Base-by-base conservation (phyloP, 1,284 basidiomycete species). In the Heterobasidion occidentale region DNA sequence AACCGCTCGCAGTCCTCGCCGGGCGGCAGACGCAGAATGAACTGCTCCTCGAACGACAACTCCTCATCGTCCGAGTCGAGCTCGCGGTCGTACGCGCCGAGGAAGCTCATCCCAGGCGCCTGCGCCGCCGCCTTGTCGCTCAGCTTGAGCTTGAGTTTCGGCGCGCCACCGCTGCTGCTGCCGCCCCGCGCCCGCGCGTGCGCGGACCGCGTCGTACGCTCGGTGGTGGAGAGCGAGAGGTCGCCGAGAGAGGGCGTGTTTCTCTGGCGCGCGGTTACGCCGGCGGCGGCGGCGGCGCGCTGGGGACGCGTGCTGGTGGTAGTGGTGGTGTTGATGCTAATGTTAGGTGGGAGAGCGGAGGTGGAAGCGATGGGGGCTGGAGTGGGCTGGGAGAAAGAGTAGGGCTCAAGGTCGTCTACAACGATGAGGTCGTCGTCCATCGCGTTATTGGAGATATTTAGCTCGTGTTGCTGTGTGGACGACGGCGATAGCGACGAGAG, bases 41-140 rank as follows among this genome's bases (percentile, higher is more conserved):
- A 97, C 67, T 99, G 96, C 72, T 99, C 97, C 72, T 99, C 97
- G 66, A 99, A 98, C 4, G 87, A 86, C 58, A 99, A 72, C 53
- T 98, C 95, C 60, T 97, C 93, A 59, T 96, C 92, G 62, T 90
- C 89, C 59, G 92, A 94, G 70, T 99, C 96, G 55, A 99, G 76
- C 68, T 98, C 97, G 46, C 96, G 78, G 72, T 98, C 94, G 68
- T 92, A 96, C 19, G 88, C 78, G 20, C 92, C 93, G 53, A 95
- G 70, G 69, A 93, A 94, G 49, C 86, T 90, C 78, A 83, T 86
- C 53, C 86, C 86, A 50, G 86, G 85, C 35, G 86, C 88, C 64
- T 86, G 82, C 46, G 84, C 82, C 19, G 80, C 88, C 17, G 85
- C 81, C 66, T 90, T 90, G 54, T 90, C 88, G 68, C 88, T 85